Base-by-base conservation (phyloP, 148 eudicot genomes). In the Amaranthus hypochondriacus region DNA sequence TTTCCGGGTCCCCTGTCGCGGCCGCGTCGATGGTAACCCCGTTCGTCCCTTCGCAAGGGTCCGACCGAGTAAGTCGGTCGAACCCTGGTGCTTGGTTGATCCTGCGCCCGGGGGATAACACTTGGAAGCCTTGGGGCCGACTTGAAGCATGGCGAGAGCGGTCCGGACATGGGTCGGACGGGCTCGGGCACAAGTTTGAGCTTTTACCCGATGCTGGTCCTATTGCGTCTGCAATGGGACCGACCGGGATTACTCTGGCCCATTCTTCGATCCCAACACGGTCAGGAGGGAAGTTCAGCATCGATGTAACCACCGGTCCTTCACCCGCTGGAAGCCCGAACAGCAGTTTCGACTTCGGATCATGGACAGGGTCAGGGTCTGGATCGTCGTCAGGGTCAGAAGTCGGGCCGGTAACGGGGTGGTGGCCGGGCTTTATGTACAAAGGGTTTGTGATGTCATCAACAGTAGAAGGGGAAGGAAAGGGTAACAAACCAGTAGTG, bases 41-140 rank as follows among this genome's bases (percentile, higher is more conserved):
- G 0, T 94, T 94, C 67, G 98, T 94, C 54, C 95, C 98, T 4
- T 89, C 92, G 2, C 89, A 80, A 0, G 95, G 95, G 15, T 78
- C 91, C 39, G 87, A 91, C 54, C 79, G 83, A 47, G 98, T 94
- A 54, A 79, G 88, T 86, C 76, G 76, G 7, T 86, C 97, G 7
- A 93, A 91, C 81, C 97, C 98, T 2, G 98, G 97, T 10, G 93
- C 96, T 4, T 93, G 98, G 98, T 91, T 93, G 66, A 89, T 93
- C 77, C 87, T 93, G 54, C 88, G 90, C 9, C 96, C 98, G 3
- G 96, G 89, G 13, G 88, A 86, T 7, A 73, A 77, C 14, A 94
- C 97, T 0, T 94, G 98, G 98, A 91, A 86, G 79, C 97, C 98
- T 0, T 94, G 98, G 98, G 98, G 93, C 48, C 86, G 98, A 4